Evolutionary conservation across 177 flowering plant species (phyloP).

Genomic region (Tripterygium wilfordii): DNA sequence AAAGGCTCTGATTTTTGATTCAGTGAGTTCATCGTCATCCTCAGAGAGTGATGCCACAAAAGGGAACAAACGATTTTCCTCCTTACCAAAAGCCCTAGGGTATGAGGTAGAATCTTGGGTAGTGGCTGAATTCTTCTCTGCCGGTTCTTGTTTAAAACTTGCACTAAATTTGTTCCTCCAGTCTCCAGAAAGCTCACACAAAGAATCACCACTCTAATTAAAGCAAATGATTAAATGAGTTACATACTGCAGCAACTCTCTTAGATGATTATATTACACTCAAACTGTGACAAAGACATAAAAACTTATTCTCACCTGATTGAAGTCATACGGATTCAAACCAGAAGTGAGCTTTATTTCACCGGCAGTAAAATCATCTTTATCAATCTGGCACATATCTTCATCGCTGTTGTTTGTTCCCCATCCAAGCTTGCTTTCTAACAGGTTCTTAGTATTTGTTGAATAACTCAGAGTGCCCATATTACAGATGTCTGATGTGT

Average conservation of each 20-base stretch:
- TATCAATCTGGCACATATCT: conserved; percentile 80
- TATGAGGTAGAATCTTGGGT: conserved; percentile 20
- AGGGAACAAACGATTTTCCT: conserved; percentile 43
- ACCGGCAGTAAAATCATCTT: conserved; percentile 33
- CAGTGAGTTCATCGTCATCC: conserved; percentile 93
- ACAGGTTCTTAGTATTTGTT: conserved; percentile 32
- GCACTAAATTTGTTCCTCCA: conserved; percentile 19
- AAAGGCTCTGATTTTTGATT: conserved; percentile 81
- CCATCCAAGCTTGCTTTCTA: conserved; percentile 30
- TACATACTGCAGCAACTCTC: conserved; percentile 3
- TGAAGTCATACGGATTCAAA: conserved; percentile 18
- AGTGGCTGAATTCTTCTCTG: conserved; percentile 17
- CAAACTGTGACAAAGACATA: not conserved
- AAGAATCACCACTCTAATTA: conserved; percentile 45
- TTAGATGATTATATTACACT: not conserved
- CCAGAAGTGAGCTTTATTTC: conserved; percentile 20
- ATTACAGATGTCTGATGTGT: conserved; percentile 35
- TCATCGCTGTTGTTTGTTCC: conserved; percentile 37
- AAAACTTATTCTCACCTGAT: conserved; percentile 40
- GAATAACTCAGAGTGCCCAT: conserved; percentile 47
- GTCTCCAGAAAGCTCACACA: conserved; percentile 21
- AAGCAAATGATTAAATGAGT: conserved; percentile 3
- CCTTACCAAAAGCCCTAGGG: conserved; percentile 19
- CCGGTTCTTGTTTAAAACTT: conserved; percentile 20
- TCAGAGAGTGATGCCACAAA: conserved; percentile 47